Conservation (phyloP, 1,139 yeast species). For the Tardiomyces blankii region DNA sequence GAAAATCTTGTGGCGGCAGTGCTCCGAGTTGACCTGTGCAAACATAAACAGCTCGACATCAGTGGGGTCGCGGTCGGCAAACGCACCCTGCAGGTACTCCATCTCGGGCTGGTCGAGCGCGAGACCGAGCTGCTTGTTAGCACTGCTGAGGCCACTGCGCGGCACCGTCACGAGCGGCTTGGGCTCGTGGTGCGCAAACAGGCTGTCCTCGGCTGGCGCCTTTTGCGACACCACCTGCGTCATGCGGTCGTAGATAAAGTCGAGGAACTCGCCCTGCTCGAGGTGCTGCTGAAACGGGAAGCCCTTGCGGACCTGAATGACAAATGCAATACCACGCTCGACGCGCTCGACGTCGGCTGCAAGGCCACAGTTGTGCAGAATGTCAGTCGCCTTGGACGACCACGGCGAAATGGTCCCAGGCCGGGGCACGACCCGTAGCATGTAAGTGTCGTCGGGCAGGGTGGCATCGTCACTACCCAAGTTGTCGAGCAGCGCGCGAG, state of each 20-base stretch:
- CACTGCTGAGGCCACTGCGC: conserved; percentile 52
- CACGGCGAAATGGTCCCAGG: conserved; percentile 97
- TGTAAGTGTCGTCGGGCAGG: conserved; percentile 41
- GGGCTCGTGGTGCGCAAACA: conserved; percentile 72
- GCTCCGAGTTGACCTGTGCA: conserved; percentile 98
- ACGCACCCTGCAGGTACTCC: conserved; percentile 69
- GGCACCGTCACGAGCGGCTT: conserved; percentile 70
- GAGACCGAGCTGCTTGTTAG: conserved; percentile 77
- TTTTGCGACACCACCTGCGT: conserved; percentile 50
- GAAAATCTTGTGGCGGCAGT: conserved; percentile 97
- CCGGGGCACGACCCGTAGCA: conserved; percentile 78
- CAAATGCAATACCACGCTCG: conserved; percentile 78
- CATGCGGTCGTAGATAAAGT: conserved; percentile 87
- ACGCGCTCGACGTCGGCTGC: conserved; percentile 60
- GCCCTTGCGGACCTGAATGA: conserved; percentile 59
- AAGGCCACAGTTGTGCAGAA: conserved; percentile 80
- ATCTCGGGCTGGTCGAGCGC: conserved; percentile 93
- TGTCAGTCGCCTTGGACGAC: conserved; percentile 98
- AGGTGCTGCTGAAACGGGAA: conserved; percentile 50
- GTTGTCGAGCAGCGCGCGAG: conserved; percentile 33
- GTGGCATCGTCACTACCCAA: conserved; percentile 12
- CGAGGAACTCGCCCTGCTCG: conserved; percentile 42
- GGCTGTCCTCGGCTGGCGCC: conserved; percentile 54
- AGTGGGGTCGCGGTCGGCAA: conserved; percentile 89
- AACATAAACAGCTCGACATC: conserved; percentile 98